Evolutionary conservation across 345 rosid species (phyloP), one percentile per base, ranked within the genome.

Genomic region (Acer saccharum): DNA sequence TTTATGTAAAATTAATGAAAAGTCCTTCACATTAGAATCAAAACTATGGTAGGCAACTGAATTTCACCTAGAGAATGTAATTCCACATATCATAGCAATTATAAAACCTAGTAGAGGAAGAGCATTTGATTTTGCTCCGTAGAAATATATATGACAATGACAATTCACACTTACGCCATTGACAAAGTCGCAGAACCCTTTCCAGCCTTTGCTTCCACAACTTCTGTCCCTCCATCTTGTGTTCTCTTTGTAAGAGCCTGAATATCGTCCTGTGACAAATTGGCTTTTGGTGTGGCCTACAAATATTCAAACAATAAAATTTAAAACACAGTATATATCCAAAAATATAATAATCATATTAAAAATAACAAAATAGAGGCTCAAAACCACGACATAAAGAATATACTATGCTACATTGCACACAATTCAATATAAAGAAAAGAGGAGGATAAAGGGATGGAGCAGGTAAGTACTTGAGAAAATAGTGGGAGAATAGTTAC

Each of bases 161-260:
- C 10, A 69, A 76, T 54, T 64, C 7, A 73, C 12, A 87, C 97
- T 87, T 88, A 94, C 97, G 97, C 98, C 97, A 94, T 90, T 64
- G 97, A 94, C 77, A 90, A 82, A 32, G 95, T 94, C 17, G 98
- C 95, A 50, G 97, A 94, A 79, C 97, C 98, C 83, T 92, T 92
- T 82, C 95, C 98, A 80, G 95, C 97, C 90, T 92, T 94, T 13
- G 95, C 98, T 80, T 94, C 93, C 71, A 89, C 97, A 66, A 94
- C 97, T 77, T 94, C 90, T n/a, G 97, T 94, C 65, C 97, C 98
- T 78, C 97, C 95, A 71, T 92, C 97, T 85, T 94, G 98, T 0
- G 94, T 92, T 78, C 97, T 81, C 86, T 92, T 94, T 32, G 97
- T 94, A 61, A 94, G 95, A 65, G 92, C 94, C 64, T 35, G 71